Percentiles rank a stretch among this genome's conserved stretches.
These are phyloP conservation scores for Russula olivacea DNA, from an alignment of 768 basidiomycete genomes.

Conservation along the genomic window DNA sequence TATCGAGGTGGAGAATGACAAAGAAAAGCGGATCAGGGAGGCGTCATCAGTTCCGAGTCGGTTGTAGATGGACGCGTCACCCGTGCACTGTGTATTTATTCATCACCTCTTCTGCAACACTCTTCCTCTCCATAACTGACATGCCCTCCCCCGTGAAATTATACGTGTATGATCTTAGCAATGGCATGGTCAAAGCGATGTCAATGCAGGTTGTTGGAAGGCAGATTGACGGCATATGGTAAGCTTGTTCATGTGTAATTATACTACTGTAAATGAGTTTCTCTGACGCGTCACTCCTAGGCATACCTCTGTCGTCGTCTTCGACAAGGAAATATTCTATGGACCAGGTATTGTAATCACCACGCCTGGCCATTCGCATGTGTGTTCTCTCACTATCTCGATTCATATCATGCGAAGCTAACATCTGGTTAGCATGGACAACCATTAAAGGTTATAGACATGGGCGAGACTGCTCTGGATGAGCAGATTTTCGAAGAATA, in stretches of 20 bases:
- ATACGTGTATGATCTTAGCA: constrained; percentile 88
- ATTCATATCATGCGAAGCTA: not conserved
- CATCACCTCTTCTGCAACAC: not conserved
- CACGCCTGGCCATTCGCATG: constrained; percentile 75
- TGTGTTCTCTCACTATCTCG: constrained; percentile 34
- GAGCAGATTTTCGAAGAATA: constrained; percentile 85
- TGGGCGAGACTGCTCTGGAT: constrained; percentile 78
- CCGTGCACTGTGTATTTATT: not conserved
- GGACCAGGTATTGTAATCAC: constrained; percentile 78
- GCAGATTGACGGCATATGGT: constrained; percentile 95
- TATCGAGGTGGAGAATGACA: not conserved
- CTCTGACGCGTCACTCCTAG: constrained; percentile 35
- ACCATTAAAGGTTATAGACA: constrained; percentile 62
- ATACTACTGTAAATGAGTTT: not conserved
- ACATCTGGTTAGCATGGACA: constrained; percentile 53
- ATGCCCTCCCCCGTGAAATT: constrained; percentile 51
- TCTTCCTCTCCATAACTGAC: not conserved
- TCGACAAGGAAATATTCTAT: constrained; percentile 82
- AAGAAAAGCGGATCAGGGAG: not conserved
- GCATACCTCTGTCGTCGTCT: constrained; percentile 92
- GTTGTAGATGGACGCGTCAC: constrained; percentile 24
- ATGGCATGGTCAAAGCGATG: constrained; percentile 74
- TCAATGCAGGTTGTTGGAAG: constrained; percentile 78
- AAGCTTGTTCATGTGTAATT: constrained; percentile 24
- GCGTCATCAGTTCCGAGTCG: not conserved